Conservation (phyloP, 2,329 filamentous ascomycete species). For the Coniochaeta pulveracea region DNA sequence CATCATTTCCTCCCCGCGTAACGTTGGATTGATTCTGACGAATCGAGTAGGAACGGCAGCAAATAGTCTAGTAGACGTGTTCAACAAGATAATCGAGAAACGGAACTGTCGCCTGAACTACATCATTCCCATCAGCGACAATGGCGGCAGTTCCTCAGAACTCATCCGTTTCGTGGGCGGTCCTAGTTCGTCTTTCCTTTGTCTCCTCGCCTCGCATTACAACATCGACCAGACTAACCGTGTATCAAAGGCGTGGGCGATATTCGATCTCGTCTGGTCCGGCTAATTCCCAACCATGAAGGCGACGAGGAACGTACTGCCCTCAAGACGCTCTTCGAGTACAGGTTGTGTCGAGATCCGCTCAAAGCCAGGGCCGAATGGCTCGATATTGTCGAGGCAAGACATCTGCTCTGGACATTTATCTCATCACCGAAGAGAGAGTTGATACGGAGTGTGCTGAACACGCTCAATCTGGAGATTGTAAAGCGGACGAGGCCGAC, state of each 20-base stretch:
- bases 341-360: constrained; percentile 59
- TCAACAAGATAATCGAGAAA: constrained; percentile 53
- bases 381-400: constrained; percentile 79
- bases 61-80: constrained; percentile 87
- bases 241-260: constrained; percentile 43
- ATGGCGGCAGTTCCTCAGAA: constrained; percentile 88
- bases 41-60: constrained; percentile 76
- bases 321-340: constrained; percentile 77
- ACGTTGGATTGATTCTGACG: constrained; percentile 1
- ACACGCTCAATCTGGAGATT: constrained; percentile 66
- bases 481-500: constrained; percentile 63
- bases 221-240: constrained; percentile 4
- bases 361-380: constrained; percentile 62
- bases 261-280: constrained; percentile 74
- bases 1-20: not conserved
- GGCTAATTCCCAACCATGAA: constrained; percentile 65
- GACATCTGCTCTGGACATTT: constrained; percentile 62
- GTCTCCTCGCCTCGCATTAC: not conserved
- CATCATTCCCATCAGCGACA: constrained; percentile 91
- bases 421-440: constrained; percentile 64
- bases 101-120: constrained; percentile 64
- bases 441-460: constrained; percentile 66
- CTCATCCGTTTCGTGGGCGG: constrained; percentile 90
- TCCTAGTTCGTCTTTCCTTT: constrained; percentile 47
- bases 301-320: constrained; percentile 56